Conservation (phyloP, 371 early-diverging fungal species). For the Actinomortierella ambigua region DNA sequence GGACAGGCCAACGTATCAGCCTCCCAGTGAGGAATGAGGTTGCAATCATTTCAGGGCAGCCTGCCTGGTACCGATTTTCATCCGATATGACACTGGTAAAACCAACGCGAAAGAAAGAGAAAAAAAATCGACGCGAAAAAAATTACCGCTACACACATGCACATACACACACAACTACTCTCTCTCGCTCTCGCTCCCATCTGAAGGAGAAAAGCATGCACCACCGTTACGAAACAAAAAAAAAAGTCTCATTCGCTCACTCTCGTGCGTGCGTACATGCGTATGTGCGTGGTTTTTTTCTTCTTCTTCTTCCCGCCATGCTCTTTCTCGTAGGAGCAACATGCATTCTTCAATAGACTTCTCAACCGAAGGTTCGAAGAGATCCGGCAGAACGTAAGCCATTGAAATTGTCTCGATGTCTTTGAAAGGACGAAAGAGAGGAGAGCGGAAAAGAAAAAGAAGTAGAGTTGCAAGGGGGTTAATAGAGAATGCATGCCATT, state of each 20-base stretch:
- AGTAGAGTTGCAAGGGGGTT: too few species aligned
- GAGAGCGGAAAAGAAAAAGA: too few species aligned
- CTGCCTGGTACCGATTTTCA: conserved; percentile 56
- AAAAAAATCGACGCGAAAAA: conserved; percentile 11
- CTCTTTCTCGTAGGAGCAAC: conserved; percentile 51
- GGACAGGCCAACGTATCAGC: conserved; percentile 57
- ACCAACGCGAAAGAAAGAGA: neutral
- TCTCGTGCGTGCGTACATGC: too few species aligned
- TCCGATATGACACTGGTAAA: conserved; percentile 68
- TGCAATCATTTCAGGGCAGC: conserved; percentile 23
- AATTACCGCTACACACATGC: too few species aligned
- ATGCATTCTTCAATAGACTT: conserved; percentile 66
- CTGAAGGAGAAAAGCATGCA: too few species aligned
- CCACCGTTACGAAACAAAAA: too few species aligned
- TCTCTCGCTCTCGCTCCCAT: too few species aligned
- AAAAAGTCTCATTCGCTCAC: too few species aligned
- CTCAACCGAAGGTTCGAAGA: conserved; percentile 64
- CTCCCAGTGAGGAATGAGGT: conserved; percentile 68
- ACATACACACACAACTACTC: too few species aligned
- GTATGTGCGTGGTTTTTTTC: too few species aligned
- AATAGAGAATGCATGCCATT: too few species aligned
- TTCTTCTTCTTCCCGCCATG: neutral
- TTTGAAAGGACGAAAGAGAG: neutral
- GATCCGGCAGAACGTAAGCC: conserved; percentile 46
- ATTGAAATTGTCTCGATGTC: too few species aligned